These are phyloP conservation scores for Aspergillus nomiae DNA, from an alignment of 2,329 filamentous ascomycete species.

Conservation along the genomic window DNA sequence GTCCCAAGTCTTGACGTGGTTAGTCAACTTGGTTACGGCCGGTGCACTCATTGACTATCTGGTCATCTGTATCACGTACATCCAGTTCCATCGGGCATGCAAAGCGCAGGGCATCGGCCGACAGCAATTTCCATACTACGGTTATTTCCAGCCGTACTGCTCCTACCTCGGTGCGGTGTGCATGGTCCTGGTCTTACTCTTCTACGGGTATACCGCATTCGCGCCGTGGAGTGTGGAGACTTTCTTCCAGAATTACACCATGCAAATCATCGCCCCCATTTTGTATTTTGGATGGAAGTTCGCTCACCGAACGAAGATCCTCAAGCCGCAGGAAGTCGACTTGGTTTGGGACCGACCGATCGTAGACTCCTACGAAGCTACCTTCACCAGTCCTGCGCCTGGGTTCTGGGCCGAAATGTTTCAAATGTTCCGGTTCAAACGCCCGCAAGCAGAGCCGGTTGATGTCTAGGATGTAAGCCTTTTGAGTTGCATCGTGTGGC, in stretches of 20 bases:
- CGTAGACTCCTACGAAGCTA: background rate
- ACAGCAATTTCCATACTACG: conserved; percentile 66
- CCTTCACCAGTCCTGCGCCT: background rate
- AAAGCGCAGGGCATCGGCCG: conserved; percentile 67
- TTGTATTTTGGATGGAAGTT: conserved; percentile 70
- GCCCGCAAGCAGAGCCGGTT: background rate
- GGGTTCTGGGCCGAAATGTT: background rate
- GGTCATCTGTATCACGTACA: conserved; percentile 67
- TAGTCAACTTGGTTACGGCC: conserved; percentile 11
- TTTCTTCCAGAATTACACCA: conserved; percentile 71
- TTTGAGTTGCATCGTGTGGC: background rate
- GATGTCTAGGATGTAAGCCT: background rate
- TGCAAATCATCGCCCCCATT: conserved; percentile 64
- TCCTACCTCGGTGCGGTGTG: conserved; percentile 65
- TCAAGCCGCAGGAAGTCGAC: conserved; percentile 59
- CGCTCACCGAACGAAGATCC: conserved; percentile 60
- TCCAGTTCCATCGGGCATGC: conserved; percentile 70
- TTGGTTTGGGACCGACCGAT: conserved; percentile 32
- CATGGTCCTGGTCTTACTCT: conserved; percentile 68
- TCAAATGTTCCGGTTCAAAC: background rate
- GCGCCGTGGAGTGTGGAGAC: conserved; percentile 63
- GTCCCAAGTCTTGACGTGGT: conserved; percentile 24
- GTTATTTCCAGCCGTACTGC: conserved; percentile 67
- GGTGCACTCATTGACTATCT: conserved; percentile 37
- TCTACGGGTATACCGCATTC: conserved; percentile 73